Evolutionary conservation across 345 rosid genomes (phyloP), one percentile per base, ranked within the genome.

Genomic region (Pseudoturritis turrita): DNA sequence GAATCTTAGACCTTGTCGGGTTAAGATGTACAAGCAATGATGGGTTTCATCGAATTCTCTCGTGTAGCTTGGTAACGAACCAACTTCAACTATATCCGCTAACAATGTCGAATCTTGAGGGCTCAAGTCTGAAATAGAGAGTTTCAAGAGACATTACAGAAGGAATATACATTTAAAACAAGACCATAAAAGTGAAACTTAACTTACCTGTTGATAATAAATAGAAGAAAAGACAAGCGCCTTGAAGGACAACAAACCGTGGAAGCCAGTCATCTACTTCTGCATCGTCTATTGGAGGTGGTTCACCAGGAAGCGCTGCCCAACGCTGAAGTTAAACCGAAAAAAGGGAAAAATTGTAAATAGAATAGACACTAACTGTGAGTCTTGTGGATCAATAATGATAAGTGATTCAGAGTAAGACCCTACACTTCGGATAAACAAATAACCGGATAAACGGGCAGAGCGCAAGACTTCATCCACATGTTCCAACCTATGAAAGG

Each of bases 261-360:
- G 97, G 97, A 78, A 94, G 97, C 98, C 98, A 94, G 70, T 94
- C 98, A 55, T 94, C 97, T 44, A 94, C 96, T 18, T 95, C 99
- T 4, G 81, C 64, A 81, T 95, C 99, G 56, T 95, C 99, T 70
- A 91, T 21, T 5, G 96, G 96, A 18, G 93, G 89, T 67, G 91
- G 96, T 77, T 95, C 99, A 73, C 97, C 99, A 0, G 96, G 99
- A 23, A 95, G 83, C 62, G 99, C 96, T 66, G 86, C 81, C 97
- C 99, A 95, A 75, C 99, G 88, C 99, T 95, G 70, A 41, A 28
- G 55, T 63, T n/a, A 45, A 26, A 61, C 47, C 10, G 21, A 10
- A 33, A 35, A 19, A 54, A 7, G 6, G 0, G 19, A 44, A 1
- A 68, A 13, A 57, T 0, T 29, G 26, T 60, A 19, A 31, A 52